Evolutionary conservation across 345 rosid genomes (phyloP).

Genomic region (Salix suchowensis): DNA sequence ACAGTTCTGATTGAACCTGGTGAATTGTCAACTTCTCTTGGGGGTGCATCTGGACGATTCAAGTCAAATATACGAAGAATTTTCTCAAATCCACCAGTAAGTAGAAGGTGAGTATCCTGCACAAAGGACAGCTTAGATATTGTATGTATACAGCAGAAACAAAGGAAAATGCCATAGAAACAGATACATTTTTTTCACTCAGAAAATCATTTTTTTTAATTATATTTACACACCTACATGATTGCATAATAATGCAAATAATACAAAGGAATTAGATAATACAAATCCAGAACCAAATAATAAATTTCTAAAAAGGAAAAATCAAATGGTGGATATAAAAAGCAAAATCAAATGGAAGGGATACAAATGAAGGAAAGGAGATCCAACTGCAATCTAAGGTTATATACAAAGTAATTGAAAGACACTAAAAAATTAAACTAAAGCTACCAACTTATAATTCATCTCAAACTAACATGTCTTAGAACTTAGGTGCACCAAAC

Average conservation of each 20-base stretch:
- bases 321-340: background rate
- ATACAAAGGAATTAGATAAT: background rate
- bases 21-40: slow-evolving; percentile 81
- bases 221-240: background rate
- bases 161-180: background rate
- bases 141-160: background rate
- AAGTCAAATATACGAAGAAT: slow-evolving; percentile 81
- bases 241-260: background rate
- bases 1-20: slow-evolving; percentile 86
- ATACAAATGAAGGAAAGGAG: background rate
- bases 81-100: slow-evolving; percentile 96
- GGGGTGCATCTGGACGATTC: slow-evolving; percentile 78
- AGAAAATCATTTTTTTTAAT: background rate
- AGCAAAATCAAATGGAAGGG: background rate
- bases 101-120: slow-evolving; percentile 79
- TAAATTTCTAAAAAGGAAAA: background rate
- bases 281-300: background rate
- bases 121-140: background rate
- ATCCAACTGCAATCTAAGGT: background rate
- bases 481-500: background rate
- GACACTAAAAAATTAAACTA: background rate
- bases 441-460: background rate
- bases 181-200: background rate
- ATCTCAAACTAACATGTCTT: background rate
- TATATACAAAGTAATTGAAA: background rate